Evolutionary conservation across 192 early-diverging fungal species (phyloP).

Genomic region (Podila verticillata): DNA sequence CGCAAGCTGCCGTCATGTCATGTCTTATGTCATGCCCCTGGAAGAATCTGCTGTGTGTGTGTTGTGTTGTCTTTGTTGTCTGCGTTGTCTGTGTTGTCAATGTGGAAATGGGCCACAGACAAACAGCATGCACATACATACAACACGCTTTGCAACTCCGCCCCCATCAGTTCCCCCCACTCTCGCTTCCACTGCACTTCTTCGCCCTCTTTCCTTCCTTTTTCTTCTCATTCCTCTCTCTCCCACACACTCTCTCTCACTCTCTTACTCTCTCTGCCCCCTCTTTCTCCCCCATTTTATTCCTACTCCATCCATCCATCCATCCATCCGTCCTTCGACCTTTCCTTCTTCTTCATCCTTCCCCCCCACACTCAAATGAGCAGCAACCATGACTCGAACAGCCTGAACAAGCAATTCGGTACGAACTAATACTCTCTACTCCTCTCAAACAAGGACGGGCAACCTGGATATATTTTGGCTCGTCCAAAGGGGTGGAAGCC

Average conservation of each 20-base stretch:
- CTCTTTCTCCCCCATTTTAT: background rate
- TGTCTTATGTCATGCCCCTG: no score
- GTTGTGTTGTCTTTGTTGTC: no score
- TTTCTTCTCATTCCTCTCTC: constrained; percentile 1
- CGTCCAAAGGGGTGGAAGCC: no score
- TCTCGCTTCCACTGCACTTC: background rate
- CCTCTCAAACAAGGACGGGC: no score
- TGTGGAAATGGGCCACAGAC: background rate
- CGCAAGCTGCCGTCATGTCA: no score
- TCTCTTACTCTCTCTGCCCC: background rate
- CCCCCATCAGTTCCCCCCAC: background rate
- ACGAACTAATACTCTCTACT: background rate
- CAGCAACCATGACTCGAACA: background rate
- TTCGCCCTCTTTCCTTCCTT: background rate
- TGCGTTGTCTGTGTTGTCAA: no score
- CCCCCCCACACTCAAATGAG: background rate
- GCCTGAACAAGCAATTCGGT: constrained; percentile 5
- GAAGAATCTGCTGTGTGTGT: no score
- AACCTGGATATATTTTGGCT: no score
- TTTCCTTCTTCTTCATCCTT: background rate
- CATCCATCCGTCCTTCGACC: no score
- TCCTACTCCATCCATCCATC: background rate
- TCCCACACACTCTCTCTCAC: background rate
- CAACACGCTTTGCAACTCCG: no score
- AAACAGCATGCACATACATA: no score